Evolutionary conservation across 176 grass and related monocot species (phyloP).

Genomic region (Cenchrus fungigraminus): DNA sequence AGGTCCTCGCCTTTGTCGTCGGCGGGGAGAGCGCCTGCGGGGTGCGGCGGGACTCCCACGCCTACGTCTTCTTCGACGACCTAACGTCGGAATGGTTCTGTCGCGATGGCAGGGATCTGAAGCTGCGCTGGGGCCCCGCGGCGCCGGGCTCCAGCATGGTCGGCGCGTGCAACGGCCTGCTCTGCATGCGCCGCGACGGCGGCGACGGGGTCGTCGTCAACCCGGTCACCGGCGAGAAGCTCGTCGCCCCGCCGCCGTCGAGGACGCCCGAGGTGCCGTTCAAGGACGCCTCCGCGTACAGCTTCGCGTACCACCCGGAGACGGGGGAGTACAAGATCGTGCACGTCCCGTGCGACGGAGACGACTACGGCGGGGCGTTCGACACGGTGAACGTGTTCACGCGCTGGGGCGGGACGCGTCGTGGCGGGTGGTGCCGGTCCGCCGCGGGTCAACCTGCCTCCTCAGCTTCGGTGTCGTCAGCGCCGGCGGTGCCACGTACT

Average conservation of each 20-base stretch:
- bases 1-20: background rate
- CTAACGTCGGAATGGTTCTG: background rate
- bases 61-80: background rate
- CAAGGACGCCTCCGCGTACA: too few species aligned
- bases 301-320: constrained; percentile 21
- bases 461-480: background rate
- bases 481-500: background rate
- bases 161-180: constrained; percentile 30
- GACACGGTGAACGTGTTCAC: background rate
- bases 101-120: background rate
- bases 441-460: too few species aligned
- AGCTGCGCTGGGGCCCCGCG: too few species aligned
- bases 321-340: constrained; percentile 29
- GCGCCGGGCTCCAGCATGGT: background rate
- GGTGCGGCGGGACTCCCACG: too few species aligned
- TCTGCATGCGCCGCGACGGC: background rate
- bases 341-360: background rate
- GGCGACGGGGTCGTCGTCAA: background rate
- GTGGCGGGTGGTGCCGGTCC: too few species aligned
- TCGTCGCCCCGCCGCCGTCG: too few species aligned
- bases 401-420: too few species aligned
- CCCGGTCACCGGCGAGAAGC: constrained; percentile 10
- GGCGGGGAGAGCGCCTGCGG: background rate
- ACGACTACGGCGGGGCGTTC: too few species aligned
- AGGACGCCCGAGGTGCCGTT: too few species aligned